Evolutionary conservation across 345 rosid species (phyloP).

Genomic region (Salix dunnii): DNA sequence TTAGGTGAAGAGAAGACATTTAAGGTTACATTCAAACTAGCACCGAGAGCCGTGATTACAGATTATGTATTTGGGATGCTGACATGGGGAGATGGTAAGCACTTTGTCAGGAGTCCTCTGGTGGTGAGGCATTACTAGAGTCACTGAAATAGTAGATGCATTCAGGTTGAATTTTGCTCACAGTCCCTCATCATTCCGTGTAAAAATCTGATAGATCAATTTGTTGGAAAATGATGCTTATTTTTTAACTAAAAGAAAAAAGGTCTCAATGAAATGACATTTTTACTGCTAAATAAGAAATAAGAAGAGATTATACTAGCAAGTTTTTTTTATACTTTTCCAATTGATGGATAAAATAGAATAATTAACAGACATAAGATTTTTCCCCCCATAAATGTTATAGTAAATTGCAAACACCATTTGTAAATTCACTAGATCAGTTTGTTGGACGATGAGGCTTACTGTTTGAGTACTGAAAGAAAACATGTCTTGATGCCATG

Average conservation of each 20-base stretch:
- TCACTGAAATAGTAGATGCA: not conserved
- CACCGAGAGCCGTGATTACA: not conserved
- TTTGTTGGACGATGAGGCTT: too few relatives aligned
- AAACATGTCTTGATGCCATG: too few relatives aligned
- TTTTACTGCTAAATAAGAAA: not conserved
- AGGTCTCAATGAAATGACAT: not conserved
- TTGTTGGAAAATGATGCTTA: not conserved
- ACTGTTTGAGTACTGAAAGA: too few relatives aligned
- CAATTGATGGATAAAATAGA: too few relatives aligned
- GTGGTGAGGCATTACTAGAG: constrained; percentile 10
- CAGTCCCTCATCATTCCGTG: not conserved
- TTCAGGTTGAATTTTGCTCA: not conserved
- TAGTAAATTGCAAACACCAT: too few relatives aligned
- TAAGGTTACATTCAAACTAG: constrained; percentile 22
- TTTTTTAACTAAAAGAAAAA: not conserved
- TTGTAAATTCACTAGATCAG: too few relatives aligned
- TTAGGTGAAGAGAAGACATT: constrained; percentile 42
- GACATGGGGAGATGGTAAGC: constrained; percentile 50
- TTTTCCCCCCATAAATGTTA: too few relatives aligned
- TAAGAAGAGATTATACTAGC: not conserved
- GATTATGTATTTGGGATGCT: constrained; percentile 38
- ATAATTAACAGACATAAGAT: too few relatives aligned
- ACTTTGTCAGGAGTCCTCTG: constrained; percentile 42
- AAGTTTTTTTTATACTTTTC: not conserved
- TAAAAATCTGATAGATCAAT: constrained; percentile 5